Evolutionary conservation across 768 basidiomycete species (phyloP).

Genomic region (Amylocystis lapponica): DNA sequence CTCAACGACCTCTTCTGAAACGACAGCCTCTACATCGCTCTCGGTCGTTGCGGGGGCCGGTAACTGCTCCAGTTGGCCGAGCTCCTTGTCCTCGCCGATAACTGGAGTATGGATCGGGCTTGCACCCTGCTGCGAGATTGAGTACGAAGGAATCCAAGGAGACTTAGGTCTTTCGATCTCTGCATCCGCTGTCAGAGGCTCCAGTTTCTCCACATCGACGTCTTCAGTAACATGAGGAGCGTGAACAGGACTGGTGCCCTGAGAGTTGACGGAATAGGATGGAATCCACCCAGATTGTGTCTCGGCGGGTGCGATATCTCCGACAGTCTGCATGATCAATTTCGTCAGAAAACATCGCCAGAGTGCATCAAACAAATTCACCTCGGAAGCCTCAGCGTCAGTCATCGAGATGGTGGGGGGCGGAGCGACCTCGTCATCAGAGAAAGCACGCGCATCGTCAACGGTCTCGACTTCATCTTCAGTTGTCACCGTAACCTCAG

Average conservation of each 20-base stretch:
- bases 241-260: conserved; percentile 24
- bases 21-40: background rate
- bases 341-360: background rate
- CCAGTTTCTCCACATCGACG: conserved; percentile 12
- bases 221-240: conserved; percentile 5
- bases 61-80: conserved; percentile 12
- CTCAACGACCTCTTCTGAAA: background rate
- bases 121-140: conserved; percentile 22
- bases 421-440: conserved; percentile 1
- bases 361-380: background rate
- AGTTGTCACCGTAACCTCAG: background rate
- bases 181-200: conserved; percentile 6
- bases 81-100: conserved; percentile 10
- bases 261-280: conserved; percentile 45
- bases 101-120: conserved; percentile 15
- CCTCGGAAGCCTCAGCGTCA: background rate
- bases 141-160: conserved; percentile 31
- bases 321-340: conserved; percentile 14
- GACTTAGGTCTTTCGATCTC: conserved; percentile 15
- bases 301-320: conserved; percentile 19
- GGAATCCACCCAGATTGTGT: conserved; percentile 44
- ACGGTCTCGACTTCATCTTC: conserved; percentile 1
- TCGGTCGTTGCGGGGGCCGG: conserved; percentile 1
- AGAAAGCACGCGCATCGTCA: background rate
- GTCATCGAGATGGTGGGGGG: background rate